Evolutionary conservation across 345 rosid genomes (phyloP), one percentile per base, ranked within the genome.

Genomic region (Chamaenerion angustifolium): DNA sequence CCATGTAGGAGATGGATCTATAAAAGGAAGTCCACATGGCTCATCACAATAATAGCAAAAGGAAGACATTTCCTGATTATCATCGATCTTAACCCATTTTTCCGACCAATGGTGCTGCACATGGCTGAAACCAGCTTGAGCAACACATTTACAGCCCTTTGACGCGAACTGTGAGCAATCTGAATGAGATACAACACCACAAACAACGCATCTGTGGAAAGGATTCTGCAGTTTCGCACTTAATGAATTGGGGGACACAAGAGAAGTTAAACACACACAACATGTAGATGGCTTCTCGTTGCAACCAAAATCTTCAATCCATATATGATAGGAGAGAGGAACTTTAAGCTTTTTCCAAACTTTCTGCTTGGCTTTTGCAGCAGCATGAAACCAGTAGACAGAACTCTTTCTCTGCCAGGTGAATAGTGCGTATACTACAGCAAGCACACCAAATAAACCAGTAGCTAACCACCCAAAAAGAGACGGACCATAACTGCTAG

Each of bases 61-160:
- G 6, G 82, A 73, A 63, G 80, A 74, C 69, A 62, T 74, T 45
- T 79, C 86, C 10, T 69, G 64, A 50, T 65, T 69, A 31, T 80
- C 82, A 37, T 80, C 82, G 67, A 71, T 66, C 53, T 74, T 72
- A 65, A 72, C 76, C 86, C 86, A 80, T 48, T 80, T 59, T 61
- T 80, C 86, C 0, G 82, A 71, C 86, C 86, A 80, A 63, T 80
- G 86, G 57, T 80, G 86, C 18, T 62, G 63, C 35, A 80, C 76
- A 55, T 67, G 71, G 59, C 63, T 70, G 58, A 63, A 71, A 37
- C 76, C 79, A 4, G 78, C 71, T 66, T 80, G 86, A 16, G 80
- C 80, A 45, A 74, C 76, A 53, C 86, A 80, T 61, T 76, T 80
- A 55, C 86, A 80, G 43, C 78, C 82, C 53, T 67, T 76, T 0